Conservation (phyloP, 768 basidiomycete species). For the Kwoniella shandongensis region DNA sequence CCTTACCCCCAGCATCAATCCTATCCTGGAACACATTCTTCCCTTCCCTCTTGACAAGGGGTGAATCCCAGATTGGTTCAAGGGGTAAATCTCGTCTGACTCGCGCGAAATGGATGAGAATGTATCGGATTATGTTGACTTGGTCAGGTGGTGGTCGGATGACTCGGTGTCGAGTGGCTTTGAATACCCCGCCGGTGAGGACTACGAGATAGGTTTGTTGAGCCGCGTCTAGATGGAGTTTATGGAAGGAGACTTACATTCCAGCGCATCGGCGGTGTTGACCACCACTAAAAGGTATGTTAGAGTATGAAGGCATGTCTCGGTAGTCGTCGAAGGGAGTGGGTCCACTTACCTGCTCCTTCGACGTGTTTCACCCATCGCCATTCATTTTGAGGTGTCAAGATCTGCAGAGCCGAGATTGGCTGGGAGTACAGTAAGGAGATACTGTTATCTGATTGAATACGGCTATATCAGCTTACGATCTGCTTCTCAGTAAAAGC, state of each 20-base stretch:
- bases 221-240: too few species aligned
- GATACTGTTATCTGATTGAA: conserved; percentile 23
- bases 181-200: conserved; percentile 32
- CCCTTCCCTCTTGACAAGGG: conserved; percentile 22
- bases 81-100: conserved; percentile 19
- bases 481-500: background rate
- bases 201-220: conserved; percentile 17
- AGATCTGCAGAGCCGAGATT: conserved; percentile 38
- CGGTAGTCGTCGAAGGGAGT: background rate
- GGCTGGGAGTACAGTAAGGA: conserved; percentile 37
- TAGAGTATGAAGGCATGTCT: too few species aligned
- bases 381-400: conserved; percentile 34
- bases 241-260: too few species aligned
- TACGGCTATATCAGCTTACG: background rate
- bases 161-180: conserved; percentile 39
- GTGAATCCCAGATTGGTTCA: conserved; percentile 37
- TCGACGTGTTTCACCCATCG: conserved; percentile 34
- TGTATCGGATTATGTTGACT: conserved; percentile 33
- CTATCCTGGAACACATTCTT: conserved; percentile 30
- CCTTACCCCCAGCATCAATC: conserved; percentile 29
- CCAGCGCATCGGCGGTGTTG: conserved; percentile 36
- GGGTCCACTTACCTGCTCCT: conserved; percentile 17
- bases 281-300: conserved; percentile 20
- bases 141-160: conserved; percentile 38
- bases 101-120: conserved; percentile 45